Base-by-base conservation (phyloP, 140 eudicot species). In the Oenanthe javanica region DNA sequence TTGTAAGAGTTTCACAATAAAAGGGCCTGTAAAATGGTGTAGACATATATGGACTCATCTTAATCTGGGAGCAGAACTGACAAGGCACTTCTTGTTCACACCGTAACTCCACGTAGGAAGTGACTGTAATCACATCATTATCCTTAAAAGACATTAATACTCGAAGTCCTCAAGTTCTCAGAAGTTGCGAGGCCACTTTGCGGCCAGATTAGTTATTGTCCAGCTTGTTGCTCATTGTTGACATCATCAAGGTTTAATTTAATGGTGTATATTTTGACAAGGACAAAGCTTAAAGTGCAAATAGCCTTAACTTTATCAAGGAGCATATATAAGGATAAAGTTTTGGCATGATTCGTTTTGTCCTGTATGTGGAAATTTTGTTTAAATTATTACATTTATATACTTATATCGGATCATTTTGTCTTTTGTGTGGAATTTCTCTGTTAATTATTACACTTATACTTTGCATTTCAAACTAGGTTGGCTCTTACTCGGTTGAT, bases 321-420 rank as follows among this genome's bases (percentile, higher is more conserved):
- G 47, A 14, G 36, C 36, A 1, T 81, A 73, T 63, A 31, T 46
- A 15, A 14, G 73, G 50, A 72, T 50, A 63, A 66, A 69, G 75
- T 67, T 70, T 77, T 49, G 81, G 72, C 81, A 66, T 40, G 63
- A 54, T 78, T 73, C 72, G 10, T 71, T 51, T 77, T 82, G 82
- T 77, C 81, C 50, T 23, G 38, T 82, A 46, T 59, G 80, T 81
- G 84, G 84, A 75, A 42, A 5, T 15, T 54, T 64, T 12, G 21
- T 11, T 61, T 59, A 48, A 63, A 46, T 61, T 43, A 75, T 61
- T 50, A 38, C 9, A 52, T n/a, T 48, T 59, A 38, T 48, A 59
- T 45, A n/a, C 57, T 66, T 45, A 49, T 47, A 57, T 42, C 18
- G 51, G 50, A 43, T 81, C 67, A 21, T n/a, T 75, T 5, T 19